phyloP scores from a whole-genome alignment of 352 stramenopile genomes.

The Pythium myriotylum region DNA sequence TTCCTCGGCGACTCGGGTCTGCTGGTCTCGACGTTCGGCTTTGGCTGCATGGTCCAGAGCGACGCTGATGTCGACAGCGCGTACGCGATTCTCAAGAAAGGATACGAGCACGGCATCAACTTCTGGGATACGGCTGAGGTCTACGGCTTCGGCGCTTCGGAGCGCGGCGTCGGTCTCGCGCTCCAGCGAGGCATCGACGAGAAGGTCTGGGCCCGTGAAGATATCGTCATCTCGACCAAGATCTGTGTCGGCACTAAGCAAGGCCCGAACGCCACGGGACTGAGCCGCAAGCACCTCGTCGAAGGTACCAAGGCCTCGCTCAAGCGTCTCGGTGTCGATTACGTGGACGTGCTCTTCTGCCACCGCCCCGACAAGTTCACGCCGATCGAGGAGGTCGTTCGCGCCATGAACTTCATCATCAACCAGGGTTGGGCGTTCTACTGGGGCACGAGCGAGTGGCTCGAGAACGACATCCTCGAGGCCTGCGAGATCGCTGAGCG shows the following conservation, averaged over 20 bases:
- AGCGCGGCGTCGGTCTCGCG: constrained; percentile 36
- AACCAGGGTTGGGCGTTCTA: constrained; percentile 45
- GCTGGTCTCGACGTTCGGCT: constrained; percentile 26
- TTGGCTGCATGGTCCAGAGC: constrained; percentile 16
- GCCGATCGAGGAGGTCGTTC: constrained; percentile 49
- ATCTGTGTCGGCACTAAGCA: constrained; percentile 41
- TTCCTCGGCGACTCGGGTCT: constrained; percentile 32
- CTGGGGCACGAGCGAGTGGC: constrained; percentile 63
- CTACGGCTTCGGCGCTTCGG: constrained; percentile 38
- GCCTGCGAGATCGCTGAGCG: constrained; percentile 39
- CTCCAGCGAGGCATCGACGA: constrained; percentile 34
- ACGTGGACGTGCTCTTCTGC: constrained; percentile 50
- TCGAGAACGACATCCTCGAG: constrained; percentile 47
- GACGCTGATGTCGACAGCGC: constrained; percentile 10
- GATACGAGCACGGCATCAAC: constrained; percentile 46
- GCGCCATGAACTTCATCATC: constrained; percentile 53
- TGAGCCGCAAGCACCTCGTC: constrained; percentile 54
- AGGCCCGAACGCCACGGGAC: constrained; percentile 29
- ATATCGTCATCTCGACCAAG: constrained; percentile 69
- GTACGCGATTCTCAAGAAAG: constrained; percentile 15
- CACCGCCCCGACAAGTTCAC: constrained; percentile 37
- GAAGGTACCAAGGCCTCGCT: constrained; percentile 53
- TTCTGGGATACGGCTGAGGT: constrained; percentile 58
- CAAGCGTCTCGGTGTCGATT: constrained; percentile 41
- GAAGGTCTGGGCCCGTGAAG: constrained; percentile 37